A percentile compares a stretch with the other conserved stretches of the same genome.
These are phyloP conservation scores for Tephrocybe sp. DNA, from an alignment of 768 basidiomycete genomes.

Conservation along the genomic window DNA sequence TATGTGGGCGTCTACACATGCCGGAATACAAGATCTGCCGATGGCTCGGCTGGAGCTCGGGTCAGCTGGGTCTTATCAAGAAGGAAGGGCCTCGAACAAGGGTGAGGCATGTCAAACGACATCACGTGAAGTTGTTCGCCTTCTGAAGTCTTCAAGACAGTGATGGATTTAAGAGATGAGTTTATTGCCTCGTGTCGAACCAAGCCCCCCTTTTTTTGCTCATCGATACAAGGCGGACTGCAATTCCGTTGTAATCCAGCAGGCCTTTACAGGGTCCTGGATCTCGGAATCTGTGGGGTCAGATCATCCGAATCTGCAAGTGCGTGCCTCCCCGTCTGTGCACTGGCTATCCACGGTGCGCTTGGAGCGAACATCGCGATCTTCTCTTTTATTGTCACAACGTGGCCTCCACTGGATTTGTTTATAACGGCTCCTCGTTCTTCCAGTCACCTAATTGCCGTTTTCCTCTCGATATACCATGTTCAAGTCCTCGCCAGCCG, in stretches of 20 bases:
- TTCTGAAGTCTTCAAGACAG: conserved; percentile 11
- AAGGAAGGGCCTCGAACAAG: not conserved
- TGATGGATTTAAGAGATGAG: conserved; percentile 18
- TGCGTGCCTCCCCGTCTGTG: too few species aligned
- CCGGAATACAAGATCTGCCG: not conserved
- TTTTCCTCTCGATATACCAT: conserved; percentile 22
- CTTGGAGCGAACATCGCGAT: conserved; percentile 18
- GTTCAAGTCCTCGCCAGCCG: conserved; percentile 32
- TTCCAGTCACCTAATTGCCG: conserved; percentile 16
- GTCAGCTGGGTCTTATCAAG: conserved; percentile 1
- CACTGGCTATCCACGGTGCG: too few species aligned
- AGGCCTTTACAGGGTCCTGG: conserved; percentile 29
- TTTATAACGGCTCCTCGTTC: conserved; percentile 26
- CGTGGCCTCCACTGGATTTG: conserved; percentile 30
- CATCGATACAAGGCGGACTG: conserved; percentile 29
- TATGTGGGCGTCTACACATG: conserved; percentile 2
- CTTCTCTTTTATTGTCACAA: conserved; percentile 25
- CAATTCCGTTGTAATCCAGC: conserved; percentile 25
- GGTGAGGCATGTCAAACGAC: conserved; percentile 14
- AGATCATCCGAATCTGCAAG: not conserved
- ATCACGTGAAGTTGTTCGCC: conserved; percentile 22
- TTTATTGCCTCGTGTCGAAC: conserved; percentile 36
- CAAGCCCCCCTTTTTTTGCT: conserved; percentile 17
- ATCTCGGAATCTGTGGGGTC: conserved; percentile 7
- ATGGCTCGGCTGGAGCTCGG: conserved; percentile 5